phyloP scores from a whole-genome alignment of 345 rosid genomes.

The Lepidium didymum region DNA sequence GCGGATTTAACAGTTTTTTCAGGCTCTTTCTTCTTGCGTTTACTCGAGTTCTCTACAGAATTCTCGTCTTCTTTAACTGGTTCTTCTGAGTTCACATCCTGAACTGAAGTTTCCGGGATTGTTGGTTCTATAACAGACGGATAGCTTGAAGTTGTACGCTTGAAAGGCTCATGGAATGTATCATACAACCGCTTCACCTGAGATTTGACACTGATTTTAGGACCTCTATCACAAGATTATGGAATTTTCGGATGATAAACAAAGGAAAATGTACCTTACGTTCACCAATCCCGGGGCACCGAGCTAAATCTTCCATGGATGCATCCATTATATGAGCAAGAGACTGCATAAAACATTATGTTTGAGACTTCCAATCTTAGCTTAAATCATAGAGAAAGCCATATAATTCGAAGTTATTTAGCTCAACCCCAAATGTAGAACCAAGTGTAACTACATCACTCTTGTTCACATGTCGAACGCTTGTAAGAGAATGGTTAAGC shows the following conservation, averaged over 20 bases:
- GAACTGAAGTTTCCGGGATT: conserved; percentile 30
- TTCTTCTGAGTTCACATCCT: conserved; percentile 34
- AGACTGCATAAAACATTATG: conserved; percentile 41
- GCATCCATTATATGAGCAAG: conserved; percentile 85
- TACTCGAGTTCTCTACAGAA: conserved; percentile 38
- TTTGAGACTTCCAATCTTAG: neutral
- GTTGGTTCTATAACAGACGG: conserved; percentile 41
- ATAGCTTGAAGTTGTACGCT: conserved; percentile 48
- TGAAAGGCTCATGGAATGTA: conserved; percentile 93
- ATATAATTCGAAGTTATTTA: neutral
- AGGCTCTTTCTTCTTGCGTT: conserved; percentile 53
- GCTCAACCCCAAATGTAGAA: conserved; percentile 81
- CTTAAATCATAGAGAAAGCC: neutral
- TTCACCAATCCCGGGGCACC: conserved; percentile 94
- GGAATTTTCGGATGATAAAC: neutral
- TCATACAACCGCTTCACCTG: conserved; percentile 87
- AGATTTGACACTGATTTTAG: neutral
- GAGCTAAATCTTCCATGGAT: conserved; percentile 89
- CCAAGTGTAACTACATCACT: conserved; percentile 96
- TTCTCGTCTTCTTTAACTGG: conserved; percentile 37
- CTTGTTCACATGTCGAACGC: conserved; percentile 77
- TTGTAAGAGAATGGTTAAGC: conserved; percentile 77
- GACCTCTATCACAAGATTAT: neutral
- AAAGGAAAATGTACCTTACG: conserved; percentile 51
- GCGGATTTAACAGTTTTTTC: conserved; percentile 64